These are phyloP conservation scores for Athelia sp. DNA, from an alignment of 1,284 basidiomycete species.

Conservation along the genomic window DNA sequence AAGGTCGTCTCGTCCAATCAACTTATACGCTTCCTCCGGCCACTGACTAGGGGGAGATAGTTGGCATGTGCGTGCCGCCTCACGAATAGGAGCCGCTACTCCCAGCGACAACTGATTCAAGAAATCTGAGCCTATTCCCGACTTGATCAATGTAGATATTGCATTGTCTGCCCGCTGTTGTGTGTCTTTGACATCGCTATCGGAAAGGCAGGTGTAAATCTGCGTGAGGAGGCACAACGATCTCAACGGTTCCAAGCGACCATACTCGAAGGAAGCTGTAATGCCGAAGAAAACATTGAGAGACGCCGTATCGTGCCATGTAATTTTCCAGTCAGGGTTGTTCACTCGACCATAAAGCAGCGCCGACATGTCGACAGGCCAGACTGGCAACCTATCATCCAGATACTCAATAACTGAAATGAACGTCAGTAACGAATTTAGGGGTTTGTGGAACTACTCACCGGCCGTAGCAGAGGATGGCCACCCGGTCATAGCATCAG, in stretches of 20 bases:
- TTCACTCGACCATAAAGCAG: conserved; percentile 61
- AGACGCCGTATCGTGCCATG: conserved; percentile 45
- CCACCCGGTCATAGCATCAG: conserved; percentile 54
- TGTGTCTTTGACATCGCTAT: conserved; percentile 39
- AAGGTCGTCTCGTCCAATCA: conserved; percentile 80
- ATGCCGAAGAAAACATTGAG: conserved; percentile 47
- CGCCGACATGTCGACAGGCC: conserved; percentile 63
- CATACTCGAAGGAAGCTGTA: conserved; percentile 55
- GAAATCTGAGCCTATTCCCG: conserved; percentile 43
- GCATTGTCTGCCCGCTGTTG: conserved; percentile 63
- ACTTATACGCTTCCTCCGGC: conserved; percentile 65
- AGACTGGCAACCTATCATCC: conserved; percentile 64
- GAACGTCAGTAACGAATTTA: conserved; percentile 1
- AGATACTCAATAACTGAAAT: conserved; percentile 36
- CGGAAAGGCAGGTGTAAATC: conserved; percentile 54
- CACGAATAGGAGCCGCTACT: conserved; percentile 74
- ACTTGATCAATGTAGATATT: conserved; percentile 54
- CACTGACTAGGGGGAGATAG: conserved; percentile 71
- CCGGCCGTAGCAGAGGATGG: conserved; percentile 39
- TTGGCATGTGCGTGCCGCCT: conserved; percentile 81
- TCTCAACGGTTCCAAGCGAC: conserved; percentile 49
- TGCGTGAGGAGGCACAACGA: conserved; percentile 45
- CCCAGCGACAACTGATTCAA: conserved; percentile 63
- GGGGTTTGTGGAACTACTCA: conserved; percentile 23
- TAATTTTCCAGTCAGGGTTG: conserved; percentile 60